Evolutionary conservation across 2,329 filamentous ascomycete species (phyloP).

Genomic region (Aspergillus nomiae): DNA sequence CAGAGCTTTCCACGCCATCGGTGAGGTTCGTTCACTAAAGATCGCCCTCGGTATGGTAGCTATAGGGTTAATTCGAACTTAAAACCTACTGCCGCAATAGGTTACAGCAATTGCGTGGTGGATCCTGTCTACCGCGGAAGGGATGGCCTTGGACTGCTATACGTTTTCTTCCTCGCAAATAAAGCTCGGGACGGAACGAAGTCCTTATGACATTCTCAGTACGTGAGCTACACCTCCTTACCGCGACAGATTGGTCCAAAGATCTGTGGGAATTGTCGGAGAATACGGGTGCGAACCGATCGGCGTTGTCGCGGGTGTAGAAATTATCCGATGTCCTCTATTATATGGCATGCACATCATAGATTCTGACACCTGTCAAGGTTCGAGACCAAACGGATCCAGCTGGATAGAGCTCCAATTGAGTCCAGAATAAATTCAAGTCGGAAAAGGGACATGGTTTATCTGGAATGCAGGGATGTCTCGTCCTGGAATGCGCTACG

Average conservation of each 20-base stretch:
- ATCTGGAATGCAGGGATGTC: too few relatives aligned
- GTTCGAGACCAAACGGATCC: background rate
- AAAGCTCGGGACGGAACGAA: too few relatives aligned
- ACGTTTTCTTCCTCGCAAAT: too few relatives aligned
- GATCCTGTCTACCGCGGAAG: too few relatives aligned
- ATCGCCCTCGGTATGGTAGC: background rate
- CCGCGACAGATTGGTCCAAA: too few relatives aligned
- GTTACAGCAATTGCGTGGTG: background rate
- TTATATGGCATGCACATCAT: background rate
- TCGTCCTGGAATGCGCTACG: too few relatives aligned
- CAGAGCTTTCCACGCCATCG: background rate
- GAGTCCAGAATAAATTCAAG: too few relatives aligned
- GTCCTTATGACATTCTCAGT: too few relatives aligned
- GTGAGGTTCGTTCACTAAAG: background rate
- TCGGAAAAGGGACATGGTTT: too few relatives aligned
- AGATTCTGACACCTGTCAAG: background rate
- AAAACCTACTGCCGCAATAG: background rate
- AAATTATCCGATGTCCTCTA: too few relatives aligned
- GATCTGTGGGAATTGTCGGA: background rate
- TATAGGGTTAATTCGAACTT: background rate
- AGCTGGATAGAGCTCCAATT: background rate
- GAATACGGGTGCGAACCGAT: background rate
- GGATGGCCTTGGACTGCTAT: too few relatives aligned
- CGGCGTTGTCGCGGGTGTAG: background rate
- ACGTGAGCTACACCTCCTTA: too few relatives aligned